Evolutionary conservation across 2,329 filamentous ascomycete species (phyloP), one percentile per base, ranked within the genome.

Genomic region (Penicillium sclerotigenum): DNA sequence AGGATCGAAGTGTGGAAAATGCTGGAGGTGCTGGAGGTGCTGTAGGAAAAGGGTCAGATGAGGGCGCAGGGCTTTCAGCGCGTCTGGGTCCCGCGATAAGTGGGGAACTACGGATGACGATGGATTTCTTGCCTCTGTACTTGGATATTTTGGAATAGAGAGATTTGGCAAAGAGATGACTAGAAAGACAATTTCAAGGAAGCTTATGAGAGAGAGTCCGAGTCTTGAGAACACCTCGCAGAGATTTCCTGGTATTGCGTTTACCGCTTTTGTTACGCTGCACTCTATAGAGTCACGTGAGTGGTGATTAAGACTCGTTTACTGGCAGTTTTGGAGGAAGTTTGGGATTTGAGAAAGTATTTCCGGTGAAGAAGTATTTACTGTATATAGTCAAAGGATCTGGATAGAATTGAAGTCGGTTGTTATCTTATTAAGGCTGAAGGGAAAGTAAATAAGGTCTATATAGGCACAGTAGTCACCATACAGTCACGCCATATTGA

Each of bases 31-130:
- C 51, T 46, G 52, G 55, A 62, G 59, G 60, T 51, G 48, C 59
- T 49, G 61, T 56, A 59, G 54, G 55, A 62, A 62, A 60, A 65
- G 64, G 52, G 62, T 62, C 65, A 65, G 66, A 64, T 65, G 61
- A 64, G 60, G 65, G 52, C 53, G 61, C 60, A 62, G 58, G 63
- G 54, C 62, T 64, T 65, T 62, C 62, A 60, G 61, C 61, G 64
- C 59, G 64, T 64, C 58, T 57, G 61, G 61, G 56, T 59, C 57
- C 59, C 57, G 61, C 57, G 64, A 65, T 64, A 61, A 62, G 63
- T 61, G 60, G 61, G 62, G 58, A 62, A 62, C 52, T 57, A 57
- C 60, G 58, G 47, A 54, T 54, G 52, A 54, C 51, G 50, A 54
- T 54, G n/a, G 29, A 40, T 50, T 34, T 34, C 48, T 51, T 51